phyloP scores from a whole-genome alignment of 2,329 filamentous ascomycete species.

The Microcyclosporella mali region DNA sequence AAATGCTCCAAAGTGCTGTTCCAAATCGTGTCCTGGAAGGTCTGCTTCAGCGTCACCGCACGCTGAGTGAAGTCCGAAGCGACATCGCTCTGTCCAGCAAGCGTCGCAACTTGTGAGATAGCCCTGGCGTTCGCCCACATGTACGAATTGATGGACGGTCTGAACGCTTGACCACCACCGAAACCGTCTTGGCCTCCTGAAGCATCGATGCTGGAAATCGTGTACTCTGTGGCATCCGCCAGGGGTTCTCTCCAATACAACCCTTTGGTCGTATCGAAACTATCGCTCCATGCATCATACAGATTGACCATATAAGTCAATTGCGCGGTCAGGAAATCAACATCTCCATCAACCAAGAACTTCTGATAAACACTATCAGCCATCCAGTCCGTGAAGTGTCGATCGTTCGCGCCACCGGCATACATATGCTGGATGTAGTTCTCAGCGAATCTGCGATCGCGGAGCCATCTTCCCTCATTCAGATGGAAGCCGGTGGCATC shows the following conservation, averaged over 20 bases:
- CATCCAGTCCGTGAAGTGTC: slow-evolving; percentile 42
- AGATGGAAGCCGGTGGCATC: slow-evolving; percentile 43
- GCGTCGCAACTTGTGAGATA: slow-evolving; percentile 35
- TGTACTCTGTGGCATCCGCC: slow-evolving; percentile 42
- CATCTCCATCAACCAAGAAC: slow-evolving; percentile 40
- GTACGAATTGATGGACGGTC: slow-evolving; percentile 42
- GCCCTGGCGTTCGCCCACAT: slow-evolving; percentile 41
- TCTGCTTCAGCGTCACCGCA: slow-evolving; percentile 33
- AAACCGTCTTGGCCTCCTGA: slow-evolving; percentile 38
- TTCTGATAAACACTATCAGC: slow-evolving; percentile 37
- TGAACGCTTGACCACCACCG: slow-evolving; percentile 36
- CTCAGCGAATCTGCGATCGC: slow-evolving; percentile 40
- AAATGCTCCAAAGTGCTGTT: slow-evolving; percentile 41
- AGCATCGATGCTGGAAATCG: slow-evolving; percentile 41
- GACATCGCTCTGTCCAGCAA: slow-evolving; percentile 25
- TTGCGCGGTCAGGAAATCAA: slow-evolving; percentile 27
- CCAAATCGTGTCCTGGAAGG: slow-evolving; percentile 39
- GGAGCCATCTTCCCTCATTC: slow-evolving; percentile 40
- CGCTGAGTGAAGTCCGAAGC: slow-evolving; percentile 16
- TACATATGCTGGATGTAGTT: slow-evolving; percentile 41
- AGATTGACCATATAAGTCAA: slow-evolving; percentile 35
- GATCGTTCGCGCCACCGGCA: slow-evolving; percentile 37
- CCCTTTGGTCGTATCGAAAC: slow-evolving; percentile 35
- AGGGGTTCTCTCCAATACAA: slow-evolving; percentile 41
- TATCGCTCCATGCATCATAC: slow-evolving; percentile 36